These are phyloP conservation scores for Phytophthora fragariae DNA, from an alignment of 352 stramenopile species.

Conservation along the genomic window DNA sequence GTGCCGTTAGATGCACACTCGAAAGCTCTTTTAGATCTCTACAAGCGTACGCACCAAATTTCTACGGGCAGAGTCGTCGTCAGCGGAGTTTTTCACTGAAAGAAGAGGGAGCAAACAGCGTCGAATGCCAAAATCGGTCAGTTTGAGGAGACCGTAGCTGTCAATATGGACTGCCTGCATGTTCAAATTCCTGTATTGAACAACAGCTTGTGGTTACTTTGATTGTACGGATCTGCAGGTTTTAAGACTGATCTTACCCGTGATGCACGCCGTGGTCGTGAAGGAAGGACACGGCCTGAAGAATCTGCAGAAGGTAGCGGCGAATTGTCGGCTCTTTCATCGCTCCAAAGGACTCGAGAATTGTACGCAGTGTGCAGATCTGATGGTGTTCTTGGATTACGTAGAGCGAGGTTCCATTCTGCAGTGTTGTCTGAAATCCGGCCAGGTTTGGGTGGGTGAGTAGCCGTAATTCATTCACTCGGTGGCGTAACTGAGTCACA, in stretches of 20 bases:
- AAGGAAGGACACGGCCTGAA: conserved; percentile 60
- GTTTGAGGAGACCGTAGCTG: conserved; percentile 61
- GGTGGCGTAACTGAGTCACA: conserved; percentile 31
- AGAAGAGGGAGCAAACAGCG: conserved; percentile 26
- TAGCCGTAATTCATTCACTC: conserved; percentile 51
- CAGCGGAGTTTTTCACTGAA: neutral
- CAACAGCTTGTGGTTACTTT: neutral
- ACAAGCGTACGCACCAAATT: conserved; percentile 10
- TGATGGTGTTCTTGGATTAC: conserved; percentile 48
- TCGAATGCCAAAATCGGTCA: conserved; percentile 60
- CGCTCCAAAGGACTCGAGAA: conserved; percentile 69
- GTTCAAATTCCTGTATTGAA: conserved; percentile 42
- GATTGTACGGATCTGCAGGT: neutral
- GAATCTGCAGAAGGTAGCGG: conserved; percentile 67
- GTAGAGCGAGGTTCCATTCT: conserved; percentile 42
- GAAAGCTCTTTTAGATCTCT: neutral
- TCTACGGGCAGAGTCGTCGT: conserved; percentile 21
- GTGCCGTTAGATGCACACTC: neutral
- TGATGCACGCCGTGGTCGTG: conserved; percentile 56
- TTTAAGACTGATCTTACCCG: conserved; percentile 37
- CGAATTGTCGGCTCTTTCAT: conserved; percentile 83
- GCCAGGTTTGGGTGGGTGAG: conserved; percentile 57
- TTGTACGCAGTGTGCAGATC: conserved; percentile 62
- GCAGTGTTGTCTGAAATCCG: conserved; percentile 46
- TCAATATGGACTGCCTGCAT: conserved; percentile 68